Base-by-base conservation (phyloP, 2,329 filamentous ascomycete species). In the Endothia cerciana region DNA sequence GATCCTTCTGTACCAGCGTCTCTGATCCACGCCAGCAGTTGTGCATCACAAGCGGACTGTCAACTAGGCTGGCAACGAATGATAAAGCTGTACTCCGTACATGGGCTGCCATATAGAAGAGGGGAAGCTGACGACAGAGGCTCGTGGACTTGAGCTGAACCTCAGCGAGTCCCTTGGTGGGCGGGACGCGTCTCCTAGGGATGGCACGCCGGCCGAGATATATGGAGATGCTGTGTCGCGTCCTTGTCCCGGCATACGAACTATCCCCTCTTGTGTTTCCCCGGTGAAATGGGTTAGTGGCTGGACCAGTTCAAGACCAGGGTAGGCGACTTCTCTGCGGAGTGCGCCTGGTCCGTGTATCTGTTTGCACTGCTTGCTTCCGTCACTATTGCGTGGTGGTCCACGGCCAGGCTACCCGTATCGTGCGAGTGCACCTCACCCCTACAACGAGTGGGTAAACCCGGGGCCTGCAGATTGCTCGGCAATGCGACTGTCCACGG, bases 281-380 rank as follows among this genome's bases (percentile, higher is more conserved):
- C 11, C 25, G 17, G 30, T 25, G 28, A 33, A 43, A 43, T 56
- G 60, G 10, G 28, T 7, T 11, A 30, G 22, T 17, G 30, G 49
- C 13, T n/a, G 49, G 59, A 19, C 38, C 58, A 47, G 30, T 33
- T 28, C 36, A 11, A 49, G 47, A 30, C 47, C 63, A 62, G 49
- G 60, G 43, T 49, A 61, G 56, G 47, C 64, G 49, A 61, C 22
- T 41, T 63, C 41, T 47, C 36, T 56, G 45, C 51, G 51, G 25
- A 53, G 33, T 53, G 56, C 57, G 49, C 63, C 62, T 51, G 45
- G 45, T 59, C 63, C 45, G 58, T 56, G 45, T 55, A 13, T 47
- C 47, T 57, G 53, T 56, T 53, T 61, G 63, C 61, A 56, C 60
- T 36, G 63, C 60, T 63, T 41, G 45, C 60, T 49, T 59, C 60